Evolutionary conservation across 305 asterid species (phyloP), one percentile per base, ranked within the genome.

Genomic region (Fraxinus ornus): DNA sequence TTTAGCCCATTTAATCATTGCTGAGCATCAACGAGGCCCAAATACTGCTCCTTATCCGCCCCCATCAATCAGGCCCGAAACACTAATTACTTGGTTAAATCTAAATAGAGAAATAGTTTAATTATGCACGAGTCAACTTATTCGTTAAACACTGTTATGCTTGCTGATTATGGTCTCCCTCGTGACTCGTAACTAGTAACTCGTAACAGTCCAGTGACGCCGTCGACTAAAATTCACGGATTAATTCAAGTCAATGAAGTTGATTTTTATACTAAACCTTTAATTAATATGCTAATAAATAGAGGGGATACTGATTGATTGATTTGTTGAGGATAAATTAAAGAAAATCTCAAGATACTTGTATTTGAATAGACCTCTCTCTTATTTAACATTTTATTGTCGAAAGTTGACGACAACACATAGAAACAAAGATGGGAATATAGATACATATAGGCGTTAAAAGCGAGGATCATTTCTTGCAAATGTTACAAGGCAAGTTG

Each of bases 401-500:
- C 47, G 47, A 37, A 37, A 44, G 55, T 44, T 12, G 17, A 9
- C 3, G 49, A 9, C 3, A 10, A 9, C 17, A 10, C 3, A 37
- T 37, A 37, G 4, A n/a, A 47, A 47, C 3, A 44, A 44, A 44
- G 1, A 12, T 37, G 7, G 41, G 10, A 37, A 44, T 3, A 44
- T 10, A 44, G 52, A 44, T 5, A 12, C 1, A 13, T 47, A 47
- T 12, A 47, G n/a, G n/a, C 55, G 55, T 47, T 13, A 47, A 47
- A 47, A 47, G n/a, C 6, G 5, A 47, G 35, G 12, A 39, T 19
- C 37, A 77, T 47, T 68, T 33, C 44, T 80, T 41, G 76, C 81
- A 82, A 82, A 75, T 26, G 76, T 81, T 78, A 75, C 81, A 47
- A 85, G 83, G 81, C 83, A 82, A 81, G 0, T 68, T 26, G 19